These are phyloP conservation scores for Aspergillus homomorphus DNA, from an alignment of 495 filamentous ascomycete species.

Conservation along the genomic window DNA sequence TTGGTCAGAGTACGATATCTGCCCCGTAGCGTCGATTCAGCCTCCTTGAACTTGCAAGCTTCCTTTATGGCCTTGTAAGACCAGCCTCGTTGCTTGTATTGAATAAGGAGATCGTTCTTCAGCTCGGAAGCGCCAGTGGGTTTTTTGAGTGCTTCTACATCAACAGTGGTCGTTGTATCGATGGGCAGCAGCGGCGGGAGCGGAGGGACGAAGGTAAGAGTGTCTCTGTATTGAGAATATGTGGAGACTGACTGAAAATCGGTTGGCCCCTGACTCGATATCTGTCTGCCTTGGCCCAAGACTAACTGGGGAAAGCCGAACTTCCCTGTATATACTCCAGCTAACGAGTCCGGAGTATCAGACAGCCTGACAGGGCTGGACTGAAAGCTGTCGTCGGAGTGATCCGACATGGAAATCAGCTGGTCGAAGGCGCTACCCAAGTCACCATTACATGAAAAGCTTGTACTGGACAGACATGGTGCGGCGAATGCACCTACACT, in stretches of 20 bases:
- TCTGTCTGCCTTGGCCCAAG: background rate
- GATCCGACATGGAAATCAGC: background rate
- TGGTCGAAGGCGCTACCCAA: background rate
- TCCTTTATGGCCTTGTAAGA: conserved; percentile 78
- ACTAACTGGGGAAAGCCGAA: background rate
- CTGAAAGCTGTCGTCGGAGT: background rate
- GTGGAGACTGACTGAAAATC: background rate
- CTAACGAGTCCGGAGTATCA: background rate
- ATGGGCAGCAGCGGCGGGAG: background rate
- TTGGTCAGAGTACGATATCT: conserved; percentile 79
- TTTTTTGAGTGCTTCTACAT: background rate
- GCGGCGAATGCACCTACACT: background rate
- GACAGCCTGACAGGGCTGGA: background rate
- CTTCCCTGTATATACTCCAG: background rate
- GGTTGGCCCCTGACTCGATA: background rate
- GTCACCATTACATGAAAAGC: background rate
- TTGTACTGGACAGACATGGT: background rate
- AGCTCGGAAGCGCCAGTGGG: conserved; percentile 21
- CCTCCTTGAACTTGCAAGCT: conserved; percentile 64
- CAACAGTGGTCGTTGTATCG: background rate
- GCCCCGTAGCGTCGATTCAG: conserved; percentile 85
- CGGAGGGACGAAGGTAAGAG: background rate
- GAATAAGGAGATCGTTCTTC: conserved; percentile 64
- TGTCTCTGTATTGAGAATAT: background rate
- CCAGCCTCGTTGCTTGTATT: conserved; percentile 59